phyloP scores from a whole-genome alignment of 2,329 filamentous ascomycete genomes.

The Ophiocordyceps camponoti-saundersi region DNA sequence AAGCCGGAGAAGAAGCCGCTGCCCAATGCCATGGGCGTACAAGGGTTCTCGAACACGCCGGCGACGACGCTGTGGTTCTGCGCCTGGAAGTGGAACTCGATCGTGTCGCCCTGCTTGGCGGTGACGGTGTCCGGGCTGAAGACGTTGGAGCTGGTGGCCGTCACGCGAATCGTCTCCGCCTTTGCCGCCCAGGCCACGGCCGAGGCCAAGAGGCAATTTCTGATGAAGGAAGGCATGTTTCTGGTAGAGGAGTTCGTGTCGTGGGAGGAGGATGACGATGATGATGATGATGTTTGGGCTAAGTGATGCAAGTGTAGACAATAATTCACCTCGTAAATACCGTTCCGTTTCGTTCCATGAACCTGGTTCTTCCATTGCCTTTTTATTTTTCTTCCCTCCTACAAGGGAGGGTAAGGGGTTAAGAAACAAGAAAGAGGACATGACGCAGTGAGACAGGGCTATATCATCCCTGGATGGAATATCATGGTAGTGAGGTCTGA shows the following conservation, averaged over 20 bases:
- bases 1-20: slow-evolving; percentile 22
- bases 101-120: slow-evolving; percentile 15
- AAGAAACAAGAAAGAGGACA: not conserved
- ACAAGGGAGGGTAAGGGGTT: not conserved
- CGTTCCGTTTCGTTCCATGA: no score
- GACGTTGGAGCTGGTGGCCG: slow-evolving; percentile 13
- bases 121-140: slow-evolving; percentile 16
- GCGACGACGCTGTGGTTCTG: slow-evolving; percentile 20
- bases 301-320: no score
- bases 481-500: not conserved
- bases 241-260: not conserved
- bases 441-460: slow-evolving; percentile 1
- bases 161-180: slow-evolving; percentile 17
- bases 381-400: no score
- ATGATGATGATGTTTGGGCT: no score
- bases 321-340: no score
- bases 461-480: not conserved
- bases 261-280: no score
- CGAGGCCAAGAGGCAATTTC: slow-evolving; percentile 8
- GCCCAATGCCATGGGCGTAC: slow-evolving; percentile 13
- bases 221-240: slow-evolving; percentile 12
- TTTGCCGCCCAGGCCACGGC: slow-evolving; percentile 9
- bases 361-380: no score
- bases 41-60: slow-evolving; percentile 18
- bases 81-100: slow-evolving; percentile 20